Evolutionary conservation across 108 stramenopile species (phyloP).

Genomic region (Cyclotella sp.): DNA sequence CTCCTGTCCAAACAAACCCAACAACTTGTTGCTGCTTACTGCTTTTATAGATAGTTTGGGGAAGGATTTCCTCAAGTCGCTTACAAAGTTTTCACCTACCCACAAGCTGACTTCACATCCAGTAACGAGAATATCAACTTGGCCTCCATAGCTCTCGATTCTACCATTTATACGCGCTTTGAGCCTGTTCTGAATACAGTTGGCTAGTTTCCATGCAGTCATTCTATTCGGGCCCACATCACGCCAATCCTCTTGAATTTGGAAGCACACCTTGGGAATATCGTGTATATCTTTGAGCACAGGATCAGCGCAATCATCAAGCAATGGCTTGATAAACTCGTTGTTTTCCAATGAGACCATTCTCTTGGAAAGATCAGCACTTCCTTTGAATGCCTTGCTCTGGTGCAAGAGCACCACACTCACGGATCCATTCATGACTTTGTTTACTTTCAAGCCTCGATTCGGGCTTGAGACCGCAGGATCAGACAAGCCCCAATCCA

Average conservation of each 20-base stretch:
- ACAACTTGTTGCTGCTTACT: conserved; percentile 61
- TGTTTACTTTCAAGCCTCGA: conserved; percentile 28
- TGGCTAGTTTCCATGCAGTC: conserved; percentile 61
- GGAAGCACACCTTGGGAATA: conserved; percentile 44
- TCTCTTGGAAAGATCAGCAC: conserved; percentile 25
- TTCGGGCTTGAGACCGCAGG: conserved; percentile 54
- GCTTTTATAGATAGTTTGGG: conserved; percentile 57
- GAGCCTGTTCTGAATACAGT: conserved; percentile 49
- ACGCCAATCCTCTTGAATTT: conserved; percentile 55
- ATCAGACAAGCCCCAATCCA: conserved; percentile 49
- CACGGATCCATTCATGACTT: conserved; percentile 49
- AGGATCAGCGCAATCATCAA: conserved; percentile 41
- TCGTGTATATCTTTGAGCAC: conserved; percentile 51
- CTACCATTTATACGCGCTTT: conserved; percentile 43
- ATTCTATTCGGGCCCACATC: conserved; percentile 50
- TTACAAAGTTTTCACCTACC: conserved; percentile 69
- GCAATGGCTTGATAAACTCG: conserved; percentile 54
- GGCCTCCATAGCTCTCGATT: conserved; percentile 30
- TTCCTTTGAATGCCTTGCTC: conserved; percentile 22
- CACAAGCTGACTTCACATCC: conserved; percentile 70
- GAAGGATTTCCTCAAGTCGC: conserved; percentile 61
- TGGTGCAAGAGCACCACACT: conserved; percentile 51
- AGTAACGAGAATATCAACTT: conserved; percentile 60
- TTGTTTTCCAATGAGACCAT: conserved; percentile 53
- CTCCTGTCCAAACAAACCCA: conserved; percentile 64